Conservation (phyloP, 805 yeast genomes). For the Nakazawaea holstii region DNA sequence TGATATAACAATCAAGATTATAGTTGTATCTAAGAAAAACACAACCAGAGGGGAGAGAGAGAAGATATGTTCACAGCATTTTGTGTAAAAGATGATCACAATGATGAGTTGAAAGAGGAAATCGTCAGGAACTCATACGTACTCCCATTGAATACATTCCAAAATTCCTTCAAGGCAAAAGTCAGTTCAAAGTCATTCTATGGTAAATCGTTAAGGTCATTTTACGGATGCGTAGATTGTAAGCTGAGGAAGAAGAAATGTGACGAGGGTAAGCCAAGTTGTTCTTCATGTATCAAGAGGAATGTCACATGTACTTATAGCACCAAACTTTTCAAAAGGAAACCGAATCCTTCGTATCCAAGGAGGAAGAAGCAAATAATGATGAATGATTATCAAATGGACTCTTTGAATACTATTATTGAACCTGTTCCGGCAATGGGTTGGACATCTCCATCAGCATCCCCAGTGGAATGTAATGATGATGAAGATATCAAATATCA, state of each 20-base stretch:
- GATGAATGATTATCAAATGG: not conserved
- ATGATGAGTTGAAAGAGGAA: conserved; percentile 26
- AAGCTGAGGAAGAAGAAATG: conserved; percentile 38
- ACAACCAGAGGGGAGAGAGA: no score
- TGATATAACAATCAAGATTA: no score
- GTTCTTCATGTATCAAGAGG: conserved; percentile 18
- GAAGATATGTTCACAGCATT: conserved; percentile 17
- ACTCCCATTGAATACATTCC: not conserved
- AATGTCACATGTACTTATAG: conserved; percentile 16
- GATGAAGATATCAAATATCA: not conserved
- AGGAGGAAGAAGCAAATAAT: not conserved
- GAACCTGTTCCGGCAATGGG: not conserved
- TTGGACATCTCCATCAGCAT: not conserved
- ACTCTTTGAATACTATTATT: not conserved
- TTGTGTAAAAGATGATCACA: conserved; percentile 21
- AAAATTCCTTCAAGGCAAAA: not conserved
- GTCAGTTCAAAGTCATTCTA: conserved; percentile 17
- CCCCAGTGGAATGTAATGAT: not conserved
- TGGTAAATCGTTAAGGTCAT: conserved; percentile 29
- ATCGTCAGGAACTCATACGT: conserved; percentile 26
- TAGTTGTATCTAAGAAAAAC: no score
- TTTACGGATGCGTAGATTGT: conserved; percentile 37
- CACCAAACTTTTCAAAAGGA: not conserved
- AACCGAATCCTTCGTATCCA: conserved; percentile 2
- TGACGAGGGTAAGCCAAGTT: conserved; percentile 21